These are phyloP conservation scores for Stephanodiscus minutulus DNA, from an alignment of 108 stramenopile genomes.

Conservation along the genomic window DNA sequence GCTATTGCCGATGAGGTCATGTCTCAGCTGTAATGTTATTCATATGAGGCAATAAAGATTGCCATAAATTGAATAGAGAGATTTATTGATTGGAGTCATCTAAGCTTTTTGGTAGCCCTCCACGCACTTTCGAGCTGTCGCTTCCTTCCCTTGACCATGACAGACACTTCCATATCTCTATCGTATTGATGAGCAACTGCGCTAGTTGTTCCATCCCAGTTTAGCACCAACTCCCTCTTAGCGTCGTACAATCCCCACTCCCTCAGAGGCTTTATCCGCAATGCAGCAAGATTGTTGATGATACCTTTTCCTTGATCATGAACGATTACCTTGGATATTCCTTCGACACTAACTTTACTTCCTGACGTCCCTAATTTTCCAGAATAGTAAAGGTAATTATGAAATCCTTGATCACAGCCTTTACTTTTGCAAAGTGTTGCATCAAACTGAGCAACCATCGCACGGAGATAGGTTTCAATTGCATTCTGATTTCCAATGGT, in stretches of 20 bases:
- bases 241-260: conserved; percentile 76
- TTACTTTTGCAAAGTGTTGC: conserved; percentile 66
- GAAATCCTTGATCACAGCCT: conserved; percentile 88
- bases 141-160: conserved; percentile 42
- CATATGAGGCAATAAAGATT: not conserved
- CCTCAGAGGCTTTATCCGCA: conserved; percentile 61
- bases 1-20: conserved; percentile 96
- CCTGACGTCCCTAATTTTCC: conserved; percentile 44
- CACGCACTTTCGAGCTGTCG: conserved; percentile 19
- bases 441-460: conserved; percentile 82
- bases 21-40: conserved; percentile 74
- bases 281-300: conserved; percentile 82
- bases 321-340: conserved; percentile 64
- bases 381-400: conserved; percentile 81
- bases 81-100: not conserved
- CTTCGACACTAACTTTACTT: conserved; percentile 27
- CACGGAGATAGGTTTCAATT: conserved; percentile 80
- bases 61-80: too few relatives aligned
- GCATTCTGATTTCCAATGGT: conserved; percentile 86
- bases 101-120: conserved; percentile 8
- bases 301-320: conserved; percentile 83
- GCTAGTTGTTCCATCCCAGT: conserved; percentile 75
- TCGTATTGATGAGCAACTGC: conserved; percentile 90
- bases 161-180: conserved; percentile 68
- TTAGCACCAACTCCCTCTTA: conserved; percentile 60